phyloP scores from a whole-genome alignment of 1,139 yeast genomes.

The Kodamaea derodonti region DNA sequence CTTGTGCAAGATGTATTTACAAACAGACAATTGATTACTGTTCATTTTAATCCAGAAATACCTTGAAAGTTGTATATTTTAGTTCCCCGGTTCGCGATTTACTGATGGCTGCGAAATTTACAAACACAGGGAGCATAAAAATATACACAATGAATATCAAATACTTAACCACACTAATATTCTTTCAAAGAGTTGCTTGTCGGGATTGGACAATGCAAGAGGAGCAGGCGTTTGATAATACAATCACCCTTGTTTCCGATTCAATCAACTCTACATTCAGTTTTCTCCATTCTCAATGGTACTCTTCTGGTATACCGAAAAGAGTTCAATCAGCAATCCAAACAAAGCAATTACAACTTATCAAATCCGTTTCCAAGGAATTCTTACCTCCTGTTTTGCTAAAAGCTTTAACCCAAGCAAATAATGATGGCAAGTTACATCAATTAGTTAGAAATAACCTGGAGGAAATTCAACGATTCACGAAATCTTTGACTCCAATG shows the following conservation, averaged over 20 bases:
- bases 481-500: neutral
- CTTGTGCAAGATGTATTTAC: too few species aligned
- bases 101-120: too few species aligned
- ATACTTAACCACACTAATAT: too few species aligned
- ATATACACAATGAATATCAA: neutral
- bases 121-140: too few species aligned
- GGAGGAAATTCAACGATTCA: conserved; percentile 2
- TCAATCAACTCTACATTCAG: conserved; percentile 3
- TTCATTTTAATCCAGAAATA: too few species aligned
- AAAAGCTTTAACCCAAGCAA: conserved; percentile 4
- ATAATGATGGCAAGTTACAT: conserved; percentile 2
- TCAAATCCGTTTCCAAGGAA: conserved; percentile 6
- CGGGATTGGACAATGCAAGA: conserved; percentile 2
- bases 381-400: conserved; percentile 5
- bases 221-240: conserved; percentile 4
- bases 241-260: conserved; percentile 1
- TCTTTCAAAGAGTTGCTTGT: neutral
- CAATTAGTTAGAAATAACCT: conserved; percentile 4
- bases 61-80: too few species aligned
- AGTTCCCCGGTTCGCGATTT: too few species aligned
- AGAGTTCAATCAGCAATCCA: conserved; percentile 2
- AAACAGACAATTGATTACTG: too few species aligned
- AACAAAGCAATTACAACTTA: conserved; percentile 2
- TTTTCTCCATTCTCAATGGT: neutral
- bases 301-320: conserved; percentile 1